Evolutionary conservation across 108 stramenopile species (phyloP), one percentile per base, ranked within the genome.

Genomic region (Cyclotella baltica): DNA sequence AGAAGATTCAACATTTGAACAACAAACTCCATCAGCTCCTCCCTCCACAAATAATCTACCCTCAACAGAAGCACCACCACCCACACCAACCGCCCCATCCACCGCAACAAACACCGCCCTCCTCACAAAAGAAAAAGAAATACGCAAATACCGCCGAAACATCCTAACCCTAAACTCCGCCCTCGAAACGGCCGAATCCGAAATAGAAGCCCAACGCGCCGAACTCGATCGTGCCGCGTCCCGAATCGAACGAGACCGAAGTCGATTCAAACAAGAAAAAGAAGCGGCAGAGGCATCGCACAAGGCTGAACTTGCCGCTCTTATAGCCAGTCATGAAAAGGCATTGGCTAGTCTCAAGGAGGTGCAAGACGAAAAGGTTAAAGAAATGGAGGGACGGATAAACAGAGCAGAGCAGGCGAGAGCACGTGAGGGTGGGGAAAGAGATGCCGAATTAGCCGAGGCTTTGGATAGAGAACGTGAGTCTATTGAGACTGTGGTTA

Each of bases 231-330:
- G 85, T 6, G 93, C 91, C 27, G 93, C 85, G 22, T 83, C 85
- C 34, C 81, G 88, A 35, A 89, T 94, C 80, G 93, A 94, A 73
- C 85, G 90, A 56, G 93, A 94, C 76, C 81, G 93, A 33, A 57
- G 72, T 8, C 72, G 85, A 36, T 67, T 83, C 57, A 89, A 88
- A 70, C 77, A 88, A 61, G 87, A 90, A 71, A 84, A 85, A 59
- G 93, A 91, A 20, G 38, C 57, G 10, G 56, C 62, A 13, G 85
- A 86, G 50, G 73, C 85, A 31, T 71, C 62, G 6, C 88, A 86
- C 31, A 65, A 67, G 28, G 73, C 89, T 16, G 88, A 94, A 72
- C 52, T 87, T 11, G 57, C 52, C 30, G 76, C 77, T 18, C 53
- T 87, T 8, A 75, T 81, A 22, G 23, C 81, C 11, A 78, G 86